Percentiles rank a stretch among this genome's conserved stretches.
phyloP scores from a whole-genome alignment of 2,329 filamentous ascomycete genomes.

The Ophiosphaerella narmari region DNA sequence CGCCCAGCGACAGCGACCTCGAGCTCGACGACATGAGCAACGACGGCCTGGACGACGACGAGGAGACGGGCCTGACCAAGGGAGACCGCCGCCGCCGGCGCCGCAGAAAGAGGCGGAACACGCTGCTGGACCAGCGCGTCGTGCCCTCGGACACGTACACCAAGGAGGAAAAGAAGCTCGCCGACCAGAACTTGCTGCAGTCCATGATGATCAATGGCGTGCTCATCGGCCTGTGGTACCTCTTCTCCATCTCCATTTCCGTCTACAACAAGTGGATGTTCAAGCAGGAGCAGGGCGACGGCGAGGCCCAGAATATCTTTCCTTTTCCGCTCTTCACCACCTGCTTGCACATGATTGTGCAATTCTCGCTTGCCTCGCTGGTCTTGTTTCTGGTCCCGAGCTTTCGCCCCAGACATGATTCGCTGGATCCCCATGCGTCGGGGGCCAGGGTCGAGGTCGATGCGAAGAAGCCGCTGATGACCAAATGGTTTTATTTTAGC shows the following conservation, averaged over 20 bases:
- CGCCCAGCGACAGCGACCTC: slow-evolving; percentile 54
- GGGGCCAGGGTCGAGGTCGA: slow-evolving; percentile 38
- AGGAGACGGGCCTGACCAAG: slow-evolving; percentile 83
- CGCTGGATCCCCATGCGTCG: slow-evolving; percentile 39
- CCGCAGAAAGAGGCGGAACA: slow-evolving; percentile 69
- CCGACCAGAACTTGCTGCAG: slow-evolving; percentile 73
- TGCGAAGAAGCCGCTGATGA: slow-evolving; percentile 69
- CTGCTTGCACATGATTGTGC: slow-evolving; percentile 89
- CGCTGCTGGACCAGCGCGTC: slow-evolving; percentile 74
- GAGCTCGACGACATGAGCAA: slow-evolving; percentile 66
- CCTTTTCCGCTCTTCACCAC: slow-evolving; percentile 95
- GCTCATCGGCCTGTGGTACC: slow-evolving; percentile 85
- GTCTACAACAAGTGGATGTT: slow-evolving; percentile 99
- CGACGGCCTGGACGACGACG: slow-evolving; percentile 77
- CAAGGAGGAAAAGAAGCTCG: slow-evolving; percentile 74
- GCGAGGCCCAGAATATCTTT: slow-evolving; percentile 65
- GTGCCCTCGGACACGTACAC: slow-evolving; percentile 57
- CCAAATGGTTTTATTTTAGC: slow-evolving; percentile 87
- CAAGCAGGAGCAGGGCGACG: slow-evolving; percentile 56
- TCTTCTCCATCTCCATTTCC: slow-evolving; percentile 81
- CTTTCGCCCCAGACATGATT: slow-evolving; percentile 69
- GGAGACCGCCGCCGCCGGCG: slow-evolving; percentile 72
- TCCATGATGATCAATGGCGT: slow-evolving; percentile 73
- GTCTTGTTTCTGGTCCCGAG: slow-evolving; percentile 84
- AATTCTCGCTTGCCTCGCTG: slow-evolving; percentile 77